phyloP scores from a whole-genome alignment of 352 stramenopile genomes.

The Globisporangium alternatum region DNA sequence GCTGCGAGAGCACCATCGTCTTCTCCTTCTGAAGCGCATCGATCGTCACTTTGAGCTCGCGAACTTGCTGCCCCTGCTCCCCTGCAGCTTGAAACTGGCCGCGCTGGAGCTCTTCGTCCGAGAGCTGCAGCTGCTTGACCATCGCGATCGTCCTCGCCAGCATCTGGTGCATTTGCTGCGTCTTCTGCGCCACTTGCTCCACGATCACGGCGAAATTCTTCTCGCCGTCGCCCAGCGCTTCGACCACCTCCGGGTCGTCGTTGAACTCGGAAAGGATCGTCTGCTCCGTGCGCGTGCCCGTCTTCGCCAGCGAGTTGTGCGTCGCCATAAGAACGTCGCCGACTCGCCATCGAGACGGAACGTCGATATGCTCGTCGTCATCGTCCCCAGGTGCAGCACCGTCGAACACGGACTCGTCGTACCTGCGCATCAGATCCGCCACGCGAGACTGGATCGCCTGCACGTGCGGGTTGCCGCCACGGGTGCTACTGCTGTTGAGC shows the following conservation, averaged over 20 bases:
- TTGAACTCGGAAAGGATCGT: slow-evolving; percentile 53
- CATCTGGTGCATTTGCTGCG: slow-evolving; percentile 37
- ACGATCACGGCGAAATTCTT: slow-evolving; percentile 34
- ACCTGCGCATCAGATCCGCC: slow-evolving; percentile 61
- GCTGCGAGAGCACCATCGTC: slow-evolving; percentile 42
- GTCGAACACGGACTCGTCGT: slow-evolving; percentile 42
- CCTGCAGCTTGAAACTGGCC: slow-evolving; percentile 13
- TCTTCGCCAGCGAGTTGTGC: slow-evolving; percentile 56
- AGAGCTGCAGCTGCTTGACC: slow-evolving; percentile 49
- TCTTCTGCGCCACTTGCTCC: slow-evolving; percentile 27
- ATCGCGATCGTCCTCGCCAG: slow-evolving; percentile 33
- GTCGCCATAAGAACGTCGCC: slow-evolving; percentile 62
- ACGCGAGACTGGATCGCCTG: slow-evolving; percentile 68
- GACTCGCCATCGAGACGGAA: slow-evolving; percentile 49
- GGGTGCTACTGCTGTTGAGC: neutral
- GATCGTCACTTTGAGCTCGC: slow-evolving; percentile 47
- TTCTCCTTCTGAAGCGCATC: slow-evolving; percentile 66
- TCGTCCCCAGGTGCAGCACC: slow-evolving; percentile 8
- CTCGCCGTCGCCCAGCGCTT: slow-evolving; percentile 36
- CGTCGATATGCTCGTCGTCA: slow-evolving; percentile 14
- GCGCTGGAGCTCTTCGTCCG: slow-evolving; percentile 21
- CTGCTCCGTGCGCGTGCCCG: slow-evolving; percentile 48
- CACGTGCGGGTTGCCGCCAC: slow-evolving; percentile 41
- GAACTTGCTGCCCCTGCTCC: slow-evolving; percentile 22
- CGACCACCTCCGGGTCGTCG: slow-evolving; percentile 43